Evolutionary conservation across 495 filamentous ascomycete genomes (phyloP), one percentile per base, ranked within the genome.

Genomic region (Talaromyces wortmannii): DNA sequence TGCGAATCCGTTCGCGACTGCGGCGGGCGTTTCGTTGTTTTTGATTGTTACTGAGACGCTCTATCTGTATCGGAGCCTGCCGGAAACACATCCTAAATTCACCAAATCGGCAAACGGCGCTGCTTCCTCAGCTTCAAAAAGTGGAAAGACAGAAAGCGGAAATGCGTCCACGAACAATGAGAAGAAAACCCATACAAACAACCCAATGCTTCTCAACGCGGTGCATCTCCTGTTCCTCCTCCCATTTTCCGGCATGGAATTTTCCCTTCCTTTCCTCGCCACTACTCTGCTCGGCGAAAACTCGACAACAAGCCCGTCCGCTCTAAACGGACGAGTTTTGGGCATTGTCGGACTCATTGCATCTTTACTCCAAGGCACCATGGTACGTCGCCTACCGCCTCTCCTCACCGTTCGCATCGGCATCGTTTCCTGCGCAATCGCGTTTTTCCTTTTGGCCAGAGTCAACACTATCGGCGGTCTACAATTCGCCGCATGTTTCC

Each of bases 161-260:
- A 50, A 31, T 0, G 31, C 17, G 23, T 11, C 29, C 5, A 17
- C 43, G 8, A 33, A 31, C 40, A 13, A 13, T 32, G 5, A 40
- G 45, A 23, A 45, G 5, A 59, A 57, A 50, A 30, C 32, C 17
- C 76, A 88, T 53, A 94, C 89, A 1, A 97, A 97, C 68, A 88
- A 84, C 11, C 89, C 90, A 45, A 70, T 82, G 18, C 61, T 95
- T n/a, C 82, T 99, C 40, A 96, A 96, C 65, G 65, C 85, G 6
- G 83, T 91, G 0, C 94, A 99, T 66, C 83, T 99, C 63, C 67
- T 84, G 45, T 99, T 99, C 72, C 82, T 99, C 53, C 83, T 99
- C 8, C 95, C 95, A 61, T 99, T 99, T 70, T 94, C 89, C 18
- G 94, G 94, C 50, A 87, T 99, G 85, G 94, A 99, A 62, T 97